Conservation (phyloP, 768 basidiomycete genomes). For the Boletus rubroflammeus region DNA sequence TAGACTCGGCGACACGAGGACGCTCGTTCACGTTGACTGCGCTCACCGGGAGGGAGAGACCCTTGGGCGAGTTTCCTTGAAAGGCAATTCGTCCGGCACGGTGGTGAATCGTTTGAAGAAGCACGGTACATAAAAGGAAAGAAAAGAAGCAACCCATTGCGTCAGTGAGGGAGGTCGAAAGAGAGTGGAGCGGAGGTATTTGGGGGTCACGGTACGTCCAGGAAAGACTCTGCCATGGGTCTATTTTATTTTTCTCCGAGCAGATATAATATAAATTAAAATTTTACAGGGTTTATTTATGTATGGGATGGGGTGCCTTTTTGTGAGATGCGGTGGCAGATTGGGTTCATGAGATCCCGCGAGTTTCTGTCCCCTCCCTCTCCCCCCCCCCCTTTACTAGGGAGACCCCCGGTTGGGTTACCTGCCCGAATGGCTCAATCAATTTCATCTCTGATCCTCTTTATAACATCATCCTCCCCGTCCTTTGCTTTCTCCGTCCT, state of each 20-base stretch:
- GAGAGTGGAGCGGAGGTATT: not conserved
- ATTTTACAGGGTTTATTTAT: slow-evolving; percentile 1
- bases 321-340: slow-evolving; percentile 15
- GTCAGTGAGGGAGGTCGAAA: not conserved
- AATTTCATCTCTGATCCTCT: slow-evolving; percentile 29
- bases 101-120: slow-evolving; percentile 21
- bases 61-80: slow-evolving; percentile 1
- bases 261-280: not conserved
- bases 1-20: no score
- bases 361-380: not conserved
- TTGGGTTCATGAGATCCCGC: slow-evolving; percentile 24
- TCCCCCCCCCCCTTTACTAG: not conserved
- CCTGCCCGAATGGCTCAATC: slow-evolving; percentile 16
- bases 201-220: slow-evolving; percentile 11
- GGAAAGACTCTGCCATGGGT: not conserved
- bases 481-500: slow-evolving; percentile 11
- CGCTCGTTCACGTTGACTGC: no score
- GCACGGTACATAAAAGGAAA: slow-evolving; percentile 12
- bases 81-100: slow-evolving; percentile 2
- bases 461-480: slow-evolving; percentile 24
- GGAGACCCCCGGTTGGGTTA: not conserved
- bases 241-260: not conserved
- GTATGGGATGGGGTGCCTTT: slow-evolving; percentile 1
- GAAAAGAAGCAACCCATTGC: not conserved
- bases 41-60: not conserved